These are phyloP conservation scores for Pneumocystis canis DNA, from an alignment of 1,139 yeast species.

Conservation along the genomic window DNA sequence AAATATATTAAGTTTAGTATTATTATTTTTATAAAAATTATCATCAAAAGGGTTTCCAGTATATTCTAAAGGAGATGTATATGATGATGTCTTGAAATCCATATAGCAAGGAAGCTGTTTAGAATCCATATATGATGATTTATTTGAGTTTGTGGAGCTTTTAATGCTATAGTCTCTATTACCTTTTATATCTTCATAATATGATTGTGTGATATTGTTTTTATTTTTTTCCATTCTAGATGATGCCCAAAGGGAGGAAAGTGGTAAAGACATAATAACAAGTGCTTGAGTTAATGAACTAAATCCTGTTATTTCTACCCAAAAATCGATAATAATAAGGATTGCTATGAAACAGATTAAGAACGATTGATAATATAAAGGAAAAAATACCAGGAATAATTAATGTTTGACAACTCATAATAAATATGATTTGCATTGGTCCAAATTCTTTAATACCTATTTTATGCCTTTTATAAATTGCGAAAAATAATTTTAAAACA, in stretches of 20 bases:
- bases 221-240: slow-evolving; percentile 7
- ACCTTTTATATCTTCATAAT: not conserved
- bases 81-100: not conserved
- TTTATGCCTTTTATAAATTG: slow-evolving; percentile 55
- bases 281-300: slow-evolving; percentile 32
- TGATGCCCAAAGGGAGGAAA: slow-evolving; percentile 76
- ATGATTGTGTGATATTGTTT: not conserved
- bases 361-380: not conserved
- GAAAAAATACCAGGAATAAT: slow-evolving; percentile 53
- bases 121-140: not conserved
- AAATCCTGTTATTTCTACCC: slow-evolving; percentile 24
- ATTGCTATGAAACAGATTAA: slow-evolving; percentile 29
- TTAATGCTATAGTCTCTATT: not conserved
- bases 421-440: slow-evolving; percentile 60
- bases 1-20: not conserved
- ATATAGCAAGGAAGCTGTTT: not conserved
- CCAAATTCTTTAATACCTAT: slow-evolving; percentile 74
- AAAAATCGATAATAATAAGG: slow-evolving; percentile 29
- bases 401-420: slow-evolving; percentile 74
- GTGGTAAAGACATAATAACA: slow-evolving; percentile 56
- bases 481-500: slow-evolving; percentile 45
- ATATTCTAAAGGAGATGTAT: not conserved
- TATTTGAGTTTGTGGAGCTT: not conserved
- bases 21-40: not conserved
- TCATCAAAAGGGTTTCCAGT: not conserved